phyloP scores from a whole-genome alignment of 2,329 filamentous ascomycete species.

The Claviceps sp. region DNA sequence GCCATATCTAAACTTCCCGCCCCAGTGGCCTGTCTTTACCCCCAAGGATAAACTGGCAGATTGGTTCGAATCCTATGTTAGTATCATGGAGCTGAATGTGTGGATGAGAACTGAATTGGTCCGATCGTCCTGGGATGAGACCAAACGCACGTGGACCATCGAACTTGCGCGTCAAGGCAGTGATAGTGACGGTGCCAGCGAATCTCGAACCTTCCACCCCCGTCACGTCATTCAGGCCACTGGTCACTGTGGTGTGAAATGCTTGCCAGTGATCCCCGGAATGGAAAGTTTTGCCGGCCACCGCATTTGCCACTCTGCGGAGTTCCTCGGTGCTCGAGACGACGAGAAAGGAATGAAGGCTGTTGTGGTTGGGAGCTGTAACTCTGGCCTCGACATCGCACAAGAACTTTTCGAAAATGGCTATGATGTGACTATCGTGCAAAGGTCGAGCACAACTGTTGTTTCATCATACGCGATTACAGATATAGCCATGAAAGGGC shows the following conservation, averaged over 20 bases:
- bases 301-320: constrained; percentile 48
- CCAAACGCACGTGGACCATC: constrained; percentile 39
- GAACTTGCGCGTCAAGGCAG: constrained; percentile 35
- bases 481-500: constrained; percentile 36
- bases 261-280: constrained; percentile 44
- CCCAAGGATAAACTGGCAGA: constrained; percentile 60
- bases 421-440: constrained; percentile 55
- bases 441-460: constrained; percentile 53
- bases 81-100: constrained; percentile 52
- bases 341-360: constrained; percentile 42
- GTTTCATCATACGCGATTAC: constrained; percentile 40
- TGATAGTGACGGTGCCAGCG: constrained; percentile 33
- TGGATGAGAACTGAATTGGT: constrained; percentile 43
- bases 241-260: constrained; percentile 54
- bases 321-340: constrained; percentile 39
- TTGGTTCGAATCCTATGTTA: constrained; percentile 54
- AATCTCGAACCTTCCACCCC: constrained; percentile 44
- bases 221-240: constrained; percentile 54
- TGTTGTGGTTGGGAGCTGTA: constrained; percentile 54
- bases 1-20: constrained; percentile 51
- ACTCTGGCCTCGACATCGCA: constrained; percentile 55
- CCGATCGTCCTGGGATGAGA: constrained; percentile 36
- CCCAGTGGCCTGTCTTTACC: constrained; percentile 55
- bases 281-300: constrained; percentile 44
- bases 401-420: constrained; percentile 56